Evolutionary conservation across 2,329 filamentous ascomycete genomes (phyloP), one percentile per base, ranked within the genome.

Genomic region (Fulvia fulva): DNA sequence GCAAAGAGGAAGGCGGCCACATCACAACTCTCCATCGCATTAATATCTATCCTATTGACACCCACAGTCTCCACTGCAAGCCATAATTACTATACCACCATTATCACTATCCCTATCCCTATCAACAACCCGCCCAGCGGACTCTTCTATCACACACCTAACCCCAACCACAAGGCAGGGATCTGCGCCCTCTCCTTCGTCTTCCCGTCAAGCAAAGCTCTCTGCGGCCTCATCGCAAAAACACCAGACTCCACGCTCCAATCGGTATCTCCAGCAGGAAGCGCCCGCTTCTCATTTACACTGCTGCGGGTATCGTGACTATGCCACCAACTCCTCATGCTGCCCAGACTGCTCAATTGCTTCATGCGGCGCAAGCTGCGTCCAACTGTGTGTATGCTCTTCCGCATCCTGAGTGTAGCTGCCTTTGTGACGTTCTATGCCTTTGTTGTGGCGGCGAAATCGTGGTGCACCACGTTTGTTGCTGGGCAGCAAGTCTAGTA

Each of bases 401-500:
- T 41, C 16, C 37, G 37, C 37, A 41, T 41, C 1, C 16, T 41
- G 37, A 19, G 14, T 1, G 14, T 41, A n/a, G 37, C 37, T 41
- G 37, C 37, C 37, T 41, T 41, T n/a, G 37, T 41, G 37, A n/a
- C 37, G n/a, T 41, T 1, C 14, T 19, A 41, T 19, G 37, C 37
- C 14, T n/a, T 41, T n/a, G 37, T n/a, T n/a, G 8, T 41, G 37
- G 37, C 37, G 5, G 37, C 16, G 5, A 3, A 19, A 34, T 37
- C 50, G 28, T 41, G 47, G 16, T 26, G 41, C 43, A 43, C 7
- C 23, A 32, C 23, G 9, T 32, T 50, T 50, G 47, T 21, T 28
- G 23, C 26, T 51, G 51, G 19, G 28, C 56, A 64, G 58, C 45
- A 62, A 49, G 30, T 51, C 68, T 72, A 74, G 53, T 73, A 74